Conservation (phyloP, 192 early-diverging fungal species). For the Backusella morwellensis region DNA sequence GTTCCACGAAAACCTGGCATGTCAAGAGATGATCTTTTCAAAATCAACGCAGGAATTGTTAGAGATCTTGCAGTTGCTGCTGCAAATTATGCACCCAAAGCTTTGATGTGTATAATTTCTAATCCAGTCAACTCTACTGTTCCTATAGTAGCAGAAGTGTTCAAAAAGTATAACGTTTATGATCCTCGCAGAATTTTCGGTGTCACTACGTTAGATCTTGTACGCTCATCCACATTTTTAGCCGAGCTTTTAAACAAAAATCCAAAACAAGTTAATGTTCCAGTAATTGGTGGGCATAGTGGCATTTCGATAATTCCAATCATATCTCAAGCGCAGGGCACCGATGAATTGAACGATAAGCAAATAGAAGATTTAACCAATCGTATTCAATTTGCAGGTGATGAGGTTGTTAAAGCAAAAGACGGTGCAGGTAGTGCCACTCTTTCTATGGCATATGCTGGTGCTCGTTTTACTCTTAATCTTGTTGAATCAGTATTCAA, state of each 20-base stretch:
- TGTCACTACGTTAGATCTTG: slow-evolving; percentile 95
- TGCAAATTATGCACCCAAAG: slow-evolving; percentile 74
- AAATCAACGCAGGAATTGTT: slow-evolving; percentile 93
- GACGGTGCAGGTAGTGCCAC: slow-evolving; percentile 90
- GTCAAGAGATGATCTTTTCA: slow-evolving; percentile 99
- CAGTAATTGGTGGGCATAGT: slow-evolving; percentile 95
- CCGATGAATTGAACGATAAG: slow-evolving; percentile 63
- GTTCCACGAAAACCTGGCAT: slow-evolving; percentile 99
- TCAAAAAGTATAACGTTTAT: slow-evolving; percentile 81
- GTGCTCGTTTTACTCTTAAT: slow-evolving; percentile 88
- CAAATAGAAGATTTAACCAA: slow-evolving; percentile 92
- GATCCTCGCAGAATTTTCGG: slow-evolving; percentile 90
- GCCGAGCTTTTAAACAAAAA: slow-evolving; percentile 73
- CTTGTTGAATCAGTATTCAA: slow-evolving; percentile 77
- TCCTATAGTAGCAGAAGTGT: slow-evolving; percentile 88
- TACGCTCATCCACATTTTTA: slow-evolving; percentile 96
- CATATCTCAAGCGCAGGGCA: slow-evolving; percentile 74
- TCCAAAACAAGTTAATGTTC: slow-evolving; percentile 72
- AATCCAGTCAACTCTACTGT: slow-evolving; percentile 98
- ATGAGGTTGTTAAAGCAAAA: slow-evolving; percentile 99
- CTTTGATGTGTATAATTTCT: slow-evolving; percentile 84
- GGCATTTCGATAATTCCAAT: slow-evolving; percentile 97
- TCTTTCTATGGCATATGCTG: slow-evolving; percentile 87
- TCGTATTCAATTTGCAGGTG: slow-evolving; percentile 98
- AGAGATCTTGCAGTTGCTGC: slow-evolving; percentile 75